phyloP scores from a whole-genome alignment of 2,329 filamentous ascomycete genomes.

The Colletotrichum ledebouriae region DNA sequence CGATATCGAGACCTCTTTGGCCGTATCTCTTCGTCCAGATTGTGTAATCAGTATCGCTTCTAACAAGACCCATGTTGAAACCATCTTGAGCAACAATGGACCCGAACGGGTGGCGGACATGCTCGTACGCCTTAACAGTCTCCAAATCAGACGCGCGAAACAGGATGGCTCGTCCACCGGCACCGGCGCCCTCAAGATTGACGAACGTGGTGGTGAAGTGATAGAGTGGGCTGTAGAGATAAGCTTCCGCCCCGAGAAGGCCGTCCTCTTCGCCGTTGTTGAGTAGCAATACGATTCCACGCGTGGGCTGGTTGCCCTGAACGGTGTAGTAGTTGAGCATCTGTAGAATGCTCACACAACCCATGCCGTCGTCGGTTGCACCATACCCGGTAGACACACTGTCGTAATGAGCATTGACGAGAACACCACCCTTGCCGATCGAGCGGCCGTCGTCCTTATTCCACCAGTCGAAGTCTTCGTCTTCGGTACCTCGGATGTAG shows the following conservation, averaged over 20 bases:
- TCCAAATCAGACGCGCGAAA: slow-evolving; percentile 92
- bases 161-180: slow-evolving; percentile 87
- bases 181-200: slow-evolving; percentile 95
- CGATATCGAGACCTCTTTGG: slow-evolving; percentile 86
- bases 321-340: slow-evolving; percentile 88
- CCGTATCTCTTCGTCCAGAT: slow-evolving; percentile 84
- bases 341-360: slow-evolving; percentile 88
- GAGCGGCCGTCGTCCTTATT: slow-evolving; percentile 60
- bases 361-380: slow-evolving; percentile 93
- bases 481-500: slow-evolving; percentile 86
- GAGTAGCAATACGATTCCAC: slow-evolving; percentile 85
- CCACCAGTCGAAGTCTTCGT: slow-evolving; percentile 83
- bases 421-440: slow-evolving; percentile 78
- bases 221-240: slow-evolving; percentile 84
- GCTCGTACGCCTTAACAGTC: slow-evolving; percentile 83
- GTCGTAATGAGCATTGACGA: slow-evolving; percentile 94
- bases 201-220: slow-evolving; percentile 88
- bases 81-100: slow-evolving; percentile 86
- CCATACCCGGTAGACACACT: slow-evolving; percentile 93
- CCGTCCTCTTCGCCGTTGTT: slow-evolving; percentile 98
- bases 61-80: slow-evolving; percentile 82
- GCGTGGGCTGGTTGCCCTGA: slow-evolving; percentile 77
- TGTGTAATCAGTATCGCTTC: slow-evolving; percentile 90
- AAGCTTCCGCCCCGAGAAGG: slow-evolving; percentile 87
- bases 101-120: slow-evolving; percentile 82